Percentiles rank a stretch among this genome's conserved stretches.
These are phyloP conservation scores for Venturia asperata DNA, from an alignment of 2,329 filamentous ascomycete genomes.

Conservation along the genomic window DNA sequence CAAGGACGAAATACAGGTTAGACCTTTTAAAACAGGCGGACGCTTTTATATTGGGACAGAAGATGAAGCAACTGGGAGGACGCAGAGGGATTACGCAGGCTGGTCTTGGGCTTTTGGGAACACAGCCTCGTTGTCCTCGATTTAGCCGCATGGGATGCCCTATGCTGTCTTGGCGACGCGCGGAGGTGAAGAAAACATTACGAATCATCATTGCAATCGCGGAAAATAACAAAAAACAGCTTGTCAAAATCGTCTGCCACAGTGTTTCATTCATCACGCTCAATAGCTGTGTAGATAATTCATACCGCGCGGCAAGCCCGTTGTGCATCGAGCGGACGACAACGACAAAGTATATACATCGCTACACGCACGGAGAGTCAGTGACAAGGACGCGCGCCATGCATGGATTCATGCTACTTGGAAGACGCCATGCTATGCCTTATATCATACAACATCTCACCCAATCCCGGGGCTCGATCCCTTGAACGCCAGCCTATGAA, in stretches of 20 bases:
- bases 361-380: not conserved
- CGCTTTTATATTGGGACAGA: not conserved
- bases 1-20: not conserved
- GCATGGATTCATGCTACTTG: not conserved
- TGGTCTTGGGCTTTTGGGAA: not conserved
- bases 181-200: not conserved
- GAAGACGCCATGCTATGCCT: not conserved
- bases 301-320: not conserved
- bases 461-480: not conserved
- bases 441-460: no score
- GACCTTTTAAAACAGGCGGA: not conserved
- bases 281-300: not conserved
- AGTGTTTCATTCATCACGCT: not conserved
- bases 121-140: not conserved
- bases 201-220: not conserved
- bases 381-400: not conserved
- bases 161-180: slow-evolving; percentile 1
- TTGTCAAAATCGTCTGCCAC: not conserved
- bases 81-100: not conserved
- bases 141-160: not conserved
- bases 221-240: not conserved
- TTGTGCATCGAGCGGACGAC: not conserved
- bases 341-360: not conserved
- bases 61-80: not conserved
- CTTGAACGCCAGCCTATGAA: not conserved